Percentiles rank a stretch among this genome's conserved stretches.
Evolutionary conservation across 495 filamentous ascomycete species (phyloP).

Genomic region (Clavariopsis aquatica): DNA sequence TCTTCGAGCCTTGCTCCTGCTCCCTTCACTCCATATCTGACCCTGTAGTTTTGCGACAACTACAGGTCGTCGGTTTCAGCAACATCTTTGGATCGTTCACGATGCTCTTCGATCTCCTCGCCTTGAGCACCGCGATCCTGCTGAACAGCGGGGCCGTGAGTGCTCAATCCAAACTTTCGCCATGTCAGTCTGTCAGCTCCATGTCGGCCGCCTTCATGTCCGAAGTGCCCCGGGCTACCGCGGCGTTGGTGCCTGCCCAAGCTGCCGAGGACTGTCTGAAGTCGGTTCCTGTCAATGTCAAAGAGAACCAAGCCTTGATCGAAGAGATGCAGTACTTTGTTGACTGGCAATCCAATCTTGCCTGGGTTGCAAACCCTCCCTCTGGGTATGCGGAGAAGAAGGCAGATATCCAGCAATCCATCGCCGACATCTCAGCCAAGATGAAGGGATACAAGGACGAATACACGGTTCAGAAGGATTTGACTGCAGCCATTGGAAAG

Average conservation of each 20-base stretch:
- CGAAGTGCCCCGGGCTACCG: conserved; percentile 19
- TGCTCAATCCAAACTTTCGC: not conserved
- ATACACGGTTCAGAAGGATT: conserved; percentile 47
- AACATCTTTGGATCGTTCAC: not conserved
- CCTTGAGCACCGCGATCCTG: conserved; percentile 29
- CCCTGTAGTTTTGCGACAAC: not conserved
- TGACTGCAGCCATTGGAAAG: conserved; percentile 46
- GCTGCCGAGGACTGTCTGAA: conserved; percentile 51
- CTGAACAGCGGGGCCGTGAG: conserved; percentile 27
- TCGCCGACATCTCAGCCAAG: conserved; percentile 44
- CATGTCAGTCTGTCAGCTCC: conserved; percentile 22
- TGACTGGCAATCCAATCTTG: conserved; percentile 50
- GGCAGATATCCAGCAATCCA: conserved; percentile 49
- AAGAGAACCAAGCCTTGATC: conserved; percentile 47
- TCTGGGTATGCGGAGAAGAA: conserved; percentile 50
- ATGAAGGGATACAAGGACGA: conserved; percentile 49
- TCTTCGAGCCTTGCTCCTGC: not conserved
- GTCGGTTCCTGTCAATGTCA: conserved; percentile 50
- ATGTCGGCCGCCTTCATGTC: conserved; percentile 26
- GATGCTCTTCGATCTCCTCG: conserved; percentile 25
- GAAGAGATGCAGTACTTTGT: conserved; percentile 49
- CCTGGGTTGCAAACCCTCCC: conserved; percentile 49
- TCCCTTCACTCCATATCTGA: not conserved
- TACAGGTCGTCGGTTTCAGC: not conserved
- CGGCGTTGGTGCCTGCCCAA: conserved; percentile 45